These are phyloP conservation scores for Euphorbia peplus DNA, from an alignment of 345 rosid species.

Conservation along the genomic window DNA sequence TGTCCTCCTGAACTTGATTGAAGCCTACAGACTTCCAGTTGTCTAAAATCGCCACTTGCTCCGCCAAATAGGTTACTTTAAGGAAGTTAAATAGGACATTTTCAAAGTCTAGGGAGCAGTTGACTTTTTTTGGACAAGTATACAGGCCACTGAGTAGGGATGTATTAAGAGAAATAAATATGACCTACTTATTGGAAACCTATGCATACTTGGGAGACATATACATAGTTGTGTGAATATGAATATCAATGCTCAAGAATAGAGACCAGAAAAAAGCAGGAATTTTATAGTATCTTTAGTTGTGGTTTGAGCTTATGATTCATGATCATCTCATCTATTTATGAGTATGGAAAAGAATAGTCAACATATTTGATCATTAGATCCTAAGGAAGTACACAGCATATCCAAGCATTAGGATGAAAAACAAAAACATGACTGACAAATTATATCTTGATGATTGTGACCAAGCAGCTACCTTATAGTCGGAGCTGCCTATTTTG, in stretches of 20 bases:
- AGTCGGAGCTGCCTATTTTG: slow-evolving; percentile 33
- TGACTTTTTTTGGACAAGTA: no score
- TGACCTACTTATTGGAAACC: no score
- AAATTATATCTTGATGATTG: slow-evolving; percentile 43
- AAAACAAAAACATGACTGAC: slow-evolving; percentile 40
- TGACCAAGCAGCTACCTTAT: slow-evolving; percentile 81
- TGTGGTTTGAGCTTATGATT: not conserved
- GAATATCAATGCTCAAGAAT: not conserved
- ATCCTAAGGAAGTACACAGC: slow-evolving; percentile 31
- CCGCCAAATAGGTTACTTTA: no score
- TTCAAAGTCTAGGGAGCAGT: no score
- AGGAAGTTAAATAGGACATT: no score
- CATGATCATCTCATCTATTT: not conserved
- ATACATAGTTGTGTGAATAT: no score
- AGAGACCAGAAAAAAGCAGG: not conserved
- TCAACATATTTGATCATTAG: slow-evolving; percentile 27
- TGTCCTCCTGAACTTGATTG: no score
- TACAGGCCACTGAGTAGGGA: no score
- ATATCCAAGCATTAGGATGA: slow-evolving; percentile 46
- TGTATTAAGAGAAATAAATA: no score
- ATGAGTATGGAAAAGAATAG: slow-evolving; percentile 6
- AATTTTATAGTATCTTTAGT: not conserved
- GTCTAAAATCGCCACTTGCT: no score
- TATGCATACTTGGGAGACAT: no score
- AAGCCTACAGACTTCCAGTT: no score